phyloP scores from a whole-genome alignment of 345 rosid species.

The Lumnitzera racemosa region DNA sequence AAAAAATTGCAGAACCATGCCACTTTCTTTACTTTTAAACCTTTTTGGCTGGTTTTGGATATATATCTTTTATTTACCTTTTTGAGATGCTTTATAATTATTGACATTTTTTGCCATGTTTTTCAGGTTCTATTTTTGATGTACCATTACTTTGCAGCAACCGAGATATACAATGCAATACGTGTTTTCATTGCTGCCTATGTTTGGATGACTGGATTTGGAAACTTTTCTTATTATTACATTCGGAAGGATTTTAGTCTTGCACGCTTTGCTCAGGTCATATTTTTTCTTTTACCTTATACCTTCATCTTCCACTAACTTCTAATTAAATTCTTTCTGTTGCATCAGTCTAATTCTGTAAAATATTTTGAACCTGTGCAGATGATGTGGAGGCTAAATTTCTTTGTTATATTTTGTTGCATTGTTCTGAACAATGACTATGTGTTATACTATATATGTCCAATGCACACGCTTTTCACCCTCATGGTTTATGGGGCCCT shows the following conservation, averaged over 20 bases:
- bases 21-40: too few relatives aligned
- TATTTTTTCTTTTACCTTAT: background rate
- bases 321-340: too few relatives aligned
- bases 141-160: slow-evolving; percentile 97
- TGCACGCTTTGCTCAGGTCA: slow-evolving; percentile 89
- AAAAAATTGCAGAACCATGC: too few relatives aligned
- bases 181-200: slow-evolving; percentile 96
- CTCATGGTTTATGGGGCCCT: slow-evolving; percentile 93
- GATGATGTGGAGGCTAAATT: slow-evolving; percentile 99
- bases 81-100: background rate
- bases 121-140: slow-evolving; percentile 87
- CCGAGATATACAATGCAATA: slow-evolving; percentile 88
- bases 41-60: too few relatives aligned
- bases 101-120: slow-evolving; percentile 6
- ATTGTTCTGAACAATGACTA: slow-evolving; percentile 90
- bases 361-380: slow-evolving; percentile 21
- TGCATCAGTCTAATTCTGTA: too few relatives aligned
- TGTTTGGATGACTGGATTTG: slow-evolving; percentile 99
- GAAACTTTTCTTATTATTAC: slow-evolving; percentile 94
- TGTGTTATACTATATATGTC: slow-evolving; percentile 92
- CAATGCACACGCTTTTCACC: slow-evolving; percentile 98
- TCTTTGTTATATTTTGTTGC: slow-evolving; percentile 87
- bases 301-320: background rate
- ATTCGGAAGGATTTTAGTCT: slow-evolving; percentile 90
- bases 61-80: too few relatives aligned